phyloP scores from a whole-genome alignment of 1,139 yeast genomes.

The Pichia sp. region DNA sequence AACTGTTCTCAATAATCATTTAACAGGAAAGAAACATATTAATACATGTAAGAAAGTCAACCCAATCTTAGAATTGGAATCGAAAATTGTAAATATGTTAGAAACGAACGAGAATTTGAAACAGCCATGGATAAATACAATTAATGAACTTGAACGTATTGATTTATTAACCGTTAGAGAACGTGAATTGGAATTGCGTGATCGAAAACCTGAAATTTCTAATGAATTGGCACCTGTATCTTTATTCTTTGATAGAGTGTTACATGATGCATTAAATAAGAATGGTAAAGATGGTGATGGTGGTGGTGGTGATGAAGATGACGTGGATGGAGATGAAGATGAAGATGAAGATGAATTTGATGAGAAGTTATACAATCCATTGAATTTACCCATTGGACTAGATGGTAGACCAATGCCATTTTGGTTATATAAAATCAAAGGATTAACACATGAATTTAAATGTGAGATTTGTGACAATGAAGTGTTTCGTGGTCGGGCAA shows the following conservation, averaged over 20 bases:
- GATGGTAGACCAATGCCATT: conserved; percentile 91
- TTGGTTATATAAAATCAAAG: conserved; percentile 90
- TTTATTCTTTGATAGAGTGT: conserved; percentile 16
- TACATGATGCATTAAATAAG: conserved; percentile 8
- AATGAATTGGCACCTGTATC: conserved; percentile 3
- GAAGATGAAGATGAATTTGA: conserved; percentile 23
- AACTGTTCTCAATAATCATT: conserved; percentile 64
- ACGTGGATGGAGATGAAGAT: conserved; percentile 19
- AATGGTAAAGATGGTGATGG: conserved; percentile 14
- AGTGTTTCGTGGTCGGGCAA: conserved; percentile 65
- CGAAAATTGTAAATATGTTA: conserved; percentile 32
- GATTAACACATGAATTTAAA: conserved; percentile 61
- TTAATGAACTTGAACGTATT: conserved; percentile 57
- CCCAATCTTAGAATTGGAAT: conserved; percentile 30
- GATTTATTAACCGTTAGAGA: conserved; percentile 73
- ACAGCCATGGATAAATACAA: conserved; percentile 43
- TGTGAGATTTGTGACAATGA: conserved; percentile 89
- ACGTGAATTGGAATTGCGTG: conserved; percentile 47
- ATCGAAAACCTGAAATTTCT: conserved; percentile 30
- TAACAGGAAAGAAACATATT: conserved; percentile 69
- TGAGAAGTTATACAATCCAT: conserved; percentile 34
- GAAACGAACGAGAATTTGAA: conserved; percentile 27
- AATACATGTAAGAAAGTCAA: conserved; percentile 28
- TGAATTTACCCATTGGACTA: conserved; percentile 71
- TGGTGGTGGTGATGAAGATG: conserved; percentile 17